These are phyloP conservation scores for Stropharia rugosoannulata DNA, from an alignment of 768 basidiomycete genomes.

Conservation along the genomic window DNA sequence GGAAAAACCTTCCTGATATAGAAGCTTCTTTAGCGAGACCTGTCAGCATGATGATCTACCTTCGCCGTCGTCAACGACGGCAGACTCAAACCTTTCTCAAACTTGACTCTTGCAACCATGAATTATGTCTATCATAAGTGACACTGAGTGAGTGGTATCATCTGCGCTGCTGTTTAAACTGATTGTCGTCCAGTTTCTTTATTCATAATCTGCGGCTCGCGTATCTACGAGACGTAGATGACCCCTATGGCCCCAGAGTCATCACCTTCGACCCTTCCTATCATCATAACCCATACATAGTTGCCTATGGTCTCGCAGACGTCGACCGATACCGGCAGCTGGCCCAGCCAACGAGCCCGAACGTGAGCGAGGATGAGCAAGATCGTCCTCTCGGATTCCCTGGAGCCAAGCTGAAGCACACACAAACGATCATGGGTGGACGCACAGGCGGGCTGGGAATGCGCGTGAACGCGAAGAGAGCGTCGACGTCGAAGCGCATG, in stretches of 20 bases:
- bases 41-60: background rate
- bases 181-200: constrained; percentile 44
- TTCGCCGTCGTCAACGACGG: background rate
- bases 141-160: constrained; percentile 18
- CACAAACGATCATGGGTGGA: constrained; percentile 85
- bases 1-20: too few species aligned
- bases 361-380: constrained; percentile 69
- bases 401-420: constrained; percentile 47
- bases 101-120: background rate
- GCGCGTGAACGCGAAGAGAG: constrained; percentile 55
- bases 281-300: constrained; percentile 80
- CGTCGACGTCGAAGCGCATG: constrained; percentile 49
- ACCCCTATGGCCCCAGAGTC: constrained; percentile 79
- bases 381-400: constrained; percentile 33
- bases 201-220: constrained; percentile 84
- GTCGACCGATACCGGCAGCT: constrained; percentile 85
- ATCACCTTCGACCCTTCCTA: constrained; percentile 80
- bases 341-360: constrained; percentile 64
- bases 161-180: too few species aligned
- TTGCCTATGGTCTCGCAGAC: constrained; percentile 79
- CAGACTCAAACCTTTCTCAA: background rate
- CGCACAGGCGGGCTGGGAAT: constrained; percentile 59
- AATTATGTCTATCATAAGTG: constrained; percentile 23
- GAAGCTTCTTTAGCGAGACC: background rate
- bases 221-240: constrained; percentile 84